Conservation (phyloP, 495 filamentous ascomycete genomes). For the Alectoria sarmentosa region DNA sequence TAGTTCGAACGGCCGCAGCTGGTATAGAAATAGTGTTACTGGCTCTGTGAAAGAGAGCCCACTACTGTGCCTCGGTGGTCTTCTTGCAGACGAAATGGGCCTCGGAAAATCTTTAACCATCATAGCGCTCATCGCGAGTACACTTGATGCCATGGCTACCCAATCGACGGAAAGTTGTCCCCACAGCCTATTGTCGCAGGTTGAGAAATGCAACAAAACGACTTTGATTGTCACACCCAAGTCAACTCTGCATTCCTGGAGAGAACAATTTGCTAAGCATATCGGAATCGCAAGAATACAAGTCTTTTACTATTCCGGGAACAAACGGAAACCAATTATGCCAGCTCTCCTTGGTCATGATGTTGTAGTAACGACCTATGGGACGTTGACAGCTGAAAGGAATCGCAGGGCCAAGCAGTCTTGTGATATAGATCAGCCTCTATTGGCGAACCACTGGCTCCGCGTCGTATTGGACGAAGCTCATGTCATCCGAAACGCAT, state of each 20-base stretch:
- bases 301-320: conserved; percentile 33
- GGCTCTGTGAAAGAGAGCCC: conserved; percentile 6
- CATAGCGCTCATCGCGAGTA: conserved; percentile 23
- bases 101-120: conserved; percentile 28
- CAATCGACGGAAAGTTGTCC: not conserved
- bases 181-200: conserved; percentile 16
- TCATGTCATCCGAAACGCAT: conserved; percentile 74
- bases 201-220: conserved; percentile 23
- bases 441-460: conserved; percentile 68
- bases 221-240: conserved; percentile 40
- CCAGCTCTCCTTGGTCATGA: conserved; percentile 38
- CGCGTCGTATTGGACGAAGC: conserved; percentile 85
- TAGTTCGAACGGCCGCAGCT: not conserved
- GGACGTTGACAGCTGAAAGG: conserved; percentile 44
- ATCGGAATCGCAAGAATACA: conserved; percentile 23
- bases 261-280: conserved; percentile 30
- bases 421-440: conserved; percentile 26
- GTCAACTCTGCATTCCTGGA: conserved; percentile 29
- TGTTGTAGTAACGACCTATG: conserved; percentile 82
- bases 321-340: conserved; percentile 17
- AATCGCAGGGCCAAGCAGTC: conserved; percentile 16
- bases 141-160: conserved; percentile 2
- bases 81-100: conserved; percentile 26
- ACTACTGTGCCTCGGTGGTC: conserved; percentile 6
- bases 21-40: conserved; percentile 7